These are phyloP conservation scores for Trametes polyzona DNA, from an alignment of 1,284 basidiomycete genomes.

Conservation along the genomic window DNA sequence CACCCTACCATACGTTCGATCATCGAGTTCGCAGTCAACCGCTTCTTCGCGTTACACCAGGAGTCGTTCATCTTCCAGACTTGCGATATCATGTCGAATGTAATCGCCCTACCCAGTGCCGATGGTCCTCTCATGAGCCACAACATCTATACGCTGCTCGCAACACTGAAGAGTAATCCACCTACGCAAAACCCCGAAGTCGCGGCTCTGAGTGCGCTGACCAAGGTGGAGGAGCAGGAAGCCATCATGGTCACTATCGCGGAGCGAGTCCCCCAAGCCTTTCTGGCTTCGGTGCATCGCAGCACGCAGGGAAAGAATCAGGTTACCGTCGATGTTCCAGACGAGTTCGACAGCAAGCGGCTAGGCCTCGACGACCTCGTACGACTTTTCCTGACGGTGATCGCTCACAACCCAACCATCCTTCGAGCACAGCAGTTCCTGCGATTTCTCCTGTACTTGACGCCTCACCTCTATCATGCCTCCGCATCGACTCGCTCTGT, in stretches of 20 bases:
- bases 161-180: conserved; percentile 50
- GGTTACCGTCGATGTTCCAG: conserved; percentile 49
- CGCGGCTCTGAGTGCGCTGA: conserved; percentile 70
- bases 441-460: conserved; percentile 59
- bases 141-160: conserved; percentile 58
- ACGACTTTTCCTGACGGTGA: conserved; percentile 77
- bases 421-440: conserved; percentile 72
- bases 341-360: conserved; percentile 63
- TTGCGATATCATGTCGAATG: conserved; percentile 63
- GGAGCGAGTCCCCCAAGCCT: conserved; percentile 70
- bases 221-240: conserved; percentile 71
- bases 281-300: conserved; percentile 55
- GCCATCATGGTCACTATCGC: conserved; percentile 70
- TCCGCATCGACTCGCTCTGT: conserved; percentile 55
- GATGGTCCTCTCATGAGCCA: conserved; percentile 55
- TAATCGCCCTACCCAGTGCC: conserved; percentile 52
- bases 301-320: conserved; percentile 33
- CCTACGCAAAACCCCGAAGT: conserved; percentile 52
- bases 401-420: conserved; percentile 74
- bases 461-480: conserved; percentile 61
- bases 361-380: conserved; percentile 72
- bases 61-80: conserved; percentile 80
- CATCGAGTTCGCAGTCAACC: conserved; percentile 73
- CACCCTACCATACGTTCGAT: conserved; percentile 62
- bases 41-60: conserved; percentile 77